These are phyloP conservation scores for Saposhnikovia divaricata DNA, from an alignment of 129 eudicot species.

Conservation along the genomic window DNA sequence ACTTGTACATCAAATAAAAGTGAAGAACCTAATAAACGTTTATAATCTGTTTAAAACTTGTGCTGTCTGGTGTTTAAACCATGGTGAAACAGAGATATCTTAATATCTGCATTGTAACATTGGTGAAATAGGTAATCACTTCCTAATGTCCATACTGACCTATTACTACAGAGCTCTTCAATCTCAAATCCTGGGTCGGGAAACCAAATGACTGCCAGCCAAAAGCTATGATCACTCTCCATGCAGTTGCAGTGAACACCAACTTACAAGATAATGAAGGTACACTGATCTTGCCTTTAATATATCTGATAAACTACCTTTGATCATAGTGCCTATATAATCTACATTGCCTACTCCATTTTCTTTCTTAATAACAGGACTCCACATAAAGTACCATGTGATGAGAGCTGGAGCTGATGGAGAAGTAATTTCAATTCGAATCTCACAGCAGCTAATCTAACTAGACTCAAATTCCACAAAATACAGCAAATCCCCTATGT, in stretches of 20 bases:
- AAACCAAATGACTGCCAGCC: constrained; percentile 77
- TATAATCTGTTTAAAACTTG: background rate
- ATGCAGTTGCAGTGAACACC: constrained; percentile 89
- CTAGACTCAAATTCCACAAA: background rate
- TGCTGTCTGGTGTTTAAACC: background rate
- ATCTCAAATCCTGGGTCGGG: constrained; percentile 84
- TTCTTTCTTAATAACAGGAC: constrained; percentile 38
- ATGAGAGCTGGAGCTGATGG: constrained; percentile 77
- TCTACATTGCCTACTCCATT: background rate
- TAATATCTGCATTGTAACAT: background rate
- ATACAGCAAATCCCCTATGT: background rate
- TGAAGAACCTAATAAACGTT: background rate
- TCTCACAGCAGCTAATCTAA: constrained; percentile 86
- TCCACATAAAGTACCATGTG: constrained; percentile 66
- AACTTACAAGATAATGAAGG: constrained; percentile 90
- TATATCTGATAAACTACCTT: background rate
- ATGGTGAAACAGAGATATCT: background rate
- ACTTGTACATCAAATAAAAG: background rate
- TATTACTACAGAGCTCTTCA: constrained; percentile 44
- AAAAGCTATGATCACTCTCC: constrained; percentile 64
- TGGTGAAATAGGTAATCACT: background rate
- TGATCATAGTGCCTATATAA: background rate
- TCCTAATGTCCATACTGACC: background rate
- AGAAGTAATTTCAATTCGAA: constrained; percentile 66
- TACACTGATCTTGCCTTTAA: constrained; percentile 16